A percentile compares a stretch with the other conserved stretches of the same genome.
Conservation (phyloP, 2,329 filamentous ascomycete genomes). For the Pseudogymnoascus sp. region DNA sequence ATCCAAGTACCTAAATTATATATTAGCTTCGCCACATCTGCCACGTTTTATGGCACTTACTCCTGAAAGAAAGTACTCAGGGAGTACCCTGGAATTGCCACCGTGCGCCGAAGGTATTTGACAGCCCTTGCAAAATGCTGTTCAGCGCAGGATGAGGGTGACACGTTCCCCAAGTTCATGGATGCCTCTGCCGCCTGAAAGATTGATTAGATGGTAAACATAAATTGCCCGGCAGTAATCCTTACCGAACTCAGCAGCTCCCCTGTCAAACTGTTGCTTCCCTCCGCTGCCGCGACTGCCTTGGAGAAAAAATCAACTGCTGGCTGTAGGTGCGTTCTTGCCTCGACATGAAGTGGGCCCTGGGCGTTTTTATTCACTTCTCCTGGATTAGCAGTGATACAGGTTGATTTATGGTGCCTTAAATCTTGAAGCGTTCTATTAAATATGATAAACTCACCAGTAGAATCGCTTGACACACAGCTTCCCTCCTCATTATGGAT, state of each 20-base stretch:
- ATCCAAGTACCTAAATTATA: conserved; percentile 34
- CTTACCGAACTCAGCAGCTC: conserved; percentile 38
- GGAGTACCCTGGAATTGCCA: conserved; percentile 34
- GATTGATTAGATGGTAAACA: background rate
- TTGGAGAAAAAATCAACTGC: conserved; percentile 43
- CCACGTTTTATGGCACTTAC: conserved; percentile 27
- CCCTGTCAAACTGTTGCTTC: conserved; percentile 33
- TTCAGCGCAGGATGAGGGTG: conserved; percentile 36
- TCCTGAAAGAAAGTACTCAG: conserved; percentile 39
- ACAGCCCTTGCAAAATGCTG: conserved; percentile 40
- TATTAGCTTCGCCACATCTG: background rate
- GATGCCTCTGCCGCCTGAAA: conserved; percentile 42
- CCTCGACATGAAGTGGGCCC: conserved; percentile 42
- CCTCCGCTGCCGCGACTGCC: conserved; percentile 37
- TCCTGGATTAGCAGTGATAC: too few species aligned
- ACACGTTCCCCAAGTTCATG: conserved; percentile 46
- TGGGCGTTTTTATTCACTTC: conserved; percentile 17
- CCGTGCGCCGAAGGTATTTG: conserved; percentile 37
- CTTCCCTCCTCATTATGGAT: conserved; percentile 39
- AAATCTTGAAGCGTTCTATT: background rate
- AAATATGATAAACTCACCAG: conserved; percentile 12
- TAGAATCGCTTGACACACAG: conserved; percentile 24
- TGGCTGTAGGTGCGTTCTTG: conserved; percentile 41
- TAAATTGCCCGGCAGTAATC: conserved; percentile 7
- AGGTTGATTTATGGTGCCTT: background rate